Percentiles rank a stretch among this genome's conserved stretches.
These are phyloP conservation scores for Chaetomium olivaceum DNA, from an alignment of 2,329 filamentous ascomycete species.

Conservation along the genomic window DNA sequence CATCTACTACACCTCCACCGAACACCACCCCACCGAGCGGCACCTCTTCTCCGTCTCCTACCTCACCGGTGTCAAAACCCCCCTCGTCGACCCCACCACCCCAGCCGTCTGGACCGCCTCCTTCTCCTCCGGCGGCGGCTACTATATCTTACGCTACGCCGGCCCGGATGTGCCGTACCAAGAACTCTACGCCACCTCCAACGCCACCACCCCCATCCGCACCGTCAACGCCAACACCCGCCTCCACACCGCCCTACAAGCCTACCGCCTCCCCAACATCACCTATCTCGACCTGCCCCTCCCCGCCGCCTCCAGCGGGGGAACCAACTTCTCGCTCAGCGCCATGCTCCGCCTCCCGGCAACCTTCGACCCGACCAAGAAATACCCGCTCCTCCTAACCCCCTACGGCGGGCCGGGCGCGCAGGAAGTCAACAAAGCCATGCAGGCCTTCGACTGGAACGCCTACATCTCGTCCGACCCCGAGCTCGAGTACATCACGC, in stretches of 20 bases:
- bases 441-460: conserved; percentile 57
- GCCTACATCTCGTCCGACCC: conserved; percentile 67
- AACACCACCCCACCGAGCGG: conserved; percentile 65
- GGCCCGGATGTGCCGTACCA: conserved; percentile 71
- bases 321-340: conserved; percentile 52
- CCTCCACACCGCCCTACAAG: conserved; percentile 55
- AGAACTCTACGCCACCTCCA: conserved; percentile 61
- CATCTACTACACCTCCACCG: conserved; percentile 66
- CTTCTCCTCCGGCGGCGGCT: conserved; percentile 62
- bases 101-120: conserved; percentile 64
- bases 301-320: conserved; percentile 48
- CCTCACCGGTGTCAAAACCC: conserved; percentile 52
- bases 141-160: conserved; percentile 65
- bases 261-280: conserved; percentile 64
- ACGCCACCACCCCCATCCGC: conserved; percentile 53
- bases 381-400: conserved; percentile 67
- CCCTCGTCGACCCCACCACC: conserved; percentile 62
- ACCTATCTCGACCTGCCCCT: conserved; percentile 64
- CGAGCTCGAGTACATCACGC: conserved; percentile 67
- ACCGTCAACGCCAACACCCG: conserved; percentile 62
- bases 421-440: conserved; percentile 61
- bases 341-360: conserved; percentile 66
- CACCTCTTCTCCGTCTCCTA: conserved; percentile 69
- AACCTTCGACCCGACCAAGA: conserved; percentile 62
- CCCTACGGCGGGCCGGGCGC: conserved; percentile 68